Evolutionary conservation across 2,329 filamentous ascomycete genomes (phyloP), one percentile per base, ranked within the genome.

Genomic region (Aspergillus ochraceus): DNA sequence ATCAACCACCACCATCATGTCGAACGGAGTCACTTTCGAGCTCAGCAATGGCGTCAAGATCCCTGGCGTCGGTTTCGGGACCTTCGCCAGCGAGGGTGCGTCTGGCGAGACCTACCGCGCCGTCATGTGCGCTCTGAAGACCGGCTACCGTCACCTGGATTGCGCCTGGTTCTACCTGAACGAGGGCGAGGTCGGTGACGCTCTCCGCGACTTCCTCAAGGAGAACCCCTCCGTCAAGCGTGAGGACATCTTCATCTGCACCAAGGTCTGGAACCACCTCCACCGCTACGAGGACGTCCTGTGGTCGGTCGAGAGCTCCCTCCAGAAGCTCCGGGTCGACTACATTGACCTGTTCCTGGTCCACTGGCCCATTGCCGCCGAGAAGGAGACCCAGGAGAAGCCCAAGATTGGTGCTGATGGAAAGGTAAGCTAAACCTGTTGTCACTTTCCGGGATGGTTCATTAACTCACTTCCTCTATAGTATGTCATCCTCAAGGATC

Each of bases 321-420:
- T 92, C 36, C 74, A 83, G 72, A 88, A 86, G 65, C 83, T 92
- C n/a, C 81, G 83, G 17, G 77, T 90, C 26, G 86, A 89, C 64
- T 90, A 91, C 69, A 83, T 92, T 10, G 89, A 92, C 72, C 81
- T 90, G 50, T 92, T 90, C 74, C 74, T 85, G 46, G 71, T 84
- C 14, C 82, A 84, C 74, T 83, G 79, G 73, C 81, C 81, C 26
- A 77, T 80, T 67, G 77, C 77, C 11, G 74, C 81, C 12, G 82
- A 85, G 77, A 81, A 79, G 71, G 76, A 84, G 24, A 67, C 72
- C 74, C 66, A 77, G 76, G 65, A 73, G 73, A 71, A 77, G 69
- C 80, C 80, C 56, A 80, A 80, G 73, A 71, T 83, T 60, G 81
- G 80, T 51, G 68, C 78, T 50, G 79, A 84, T 73, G 81, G 81